These are phyloP conservation scores for Tubosaeta sp. DNA, from an alignment of 768 basidiomycete genomes.

Conservation along the genomic window DNA sequence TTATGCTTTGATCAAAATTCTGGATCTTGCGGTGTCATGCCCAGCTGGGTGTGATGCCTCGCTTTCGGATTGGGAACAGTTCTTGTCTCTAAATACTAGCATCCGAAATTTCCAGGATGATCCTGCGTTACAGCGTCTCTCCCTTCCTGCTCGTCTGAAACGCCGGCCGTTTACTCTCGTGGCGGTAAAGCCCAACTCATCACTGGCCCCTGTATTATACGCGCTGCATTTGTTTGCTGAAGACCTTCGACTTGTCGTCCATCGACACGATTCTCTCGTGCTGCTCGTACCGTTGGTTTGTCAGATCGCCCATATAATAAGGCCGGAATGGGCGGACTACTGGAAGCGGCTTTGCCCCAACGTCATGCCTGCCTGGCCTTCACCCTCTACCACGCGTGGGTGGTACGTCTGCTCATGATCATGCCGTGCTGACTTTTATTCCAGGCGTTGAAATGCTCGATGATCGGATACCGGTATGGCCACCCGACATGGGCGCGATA, in stretches of 20 bases:
- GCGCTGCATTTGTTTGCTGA: slow-evolving; percentile 80
- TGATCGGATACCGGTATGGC: slow-evolving; percentile 71
- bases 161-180: slow-evolving; percentile 21
- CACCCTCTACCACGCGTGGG: slow-evolving; percentile 34
- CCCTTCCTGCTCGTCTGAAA: slow-evolving; percentile 31
- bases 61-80: slow-evolving; percentile 43
- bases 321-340: slow-evolving; percentile 89
- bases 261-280: slow-evolving; percentile 52
- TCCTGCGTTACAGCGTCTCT: slow-evolving; percentile 46
- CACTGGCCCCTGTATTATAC: slow-evolving; percentile 59
- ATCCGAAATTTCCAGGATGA: slow-evolving; percentile 55
- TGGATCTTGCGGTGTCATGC: slow-evolving; percentile 37
- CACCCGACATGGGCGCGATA: slow-evolving; percentile 70
- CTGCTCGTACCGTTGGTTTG: slow-evolving; percentile 62
- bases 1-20: slow-evolving; percentile 45
- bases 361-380: slow-evolving; percentile 56
- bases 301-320: slow-evolving; percentile 54
- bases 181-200: slow-evolving; percentile 35
- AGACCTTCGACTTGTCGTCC: slow-evolving; percentile 55
- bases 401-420: not conserved
- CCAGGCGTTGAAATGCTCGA: slow-evolving; percentile 49
- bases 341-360: slow-evolving; percentile 82
- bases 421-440: slow-evolving; percentile 10
- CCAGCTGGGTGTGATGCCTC: slow-evolving; percentile 11
- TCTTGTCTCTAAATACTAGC: slow-evolving; percentile 40